Evolutionary conservation across 2,329 filamentous ascomycete species (phyloP).

Genomic region (Penicillium frequentans): DNA sequence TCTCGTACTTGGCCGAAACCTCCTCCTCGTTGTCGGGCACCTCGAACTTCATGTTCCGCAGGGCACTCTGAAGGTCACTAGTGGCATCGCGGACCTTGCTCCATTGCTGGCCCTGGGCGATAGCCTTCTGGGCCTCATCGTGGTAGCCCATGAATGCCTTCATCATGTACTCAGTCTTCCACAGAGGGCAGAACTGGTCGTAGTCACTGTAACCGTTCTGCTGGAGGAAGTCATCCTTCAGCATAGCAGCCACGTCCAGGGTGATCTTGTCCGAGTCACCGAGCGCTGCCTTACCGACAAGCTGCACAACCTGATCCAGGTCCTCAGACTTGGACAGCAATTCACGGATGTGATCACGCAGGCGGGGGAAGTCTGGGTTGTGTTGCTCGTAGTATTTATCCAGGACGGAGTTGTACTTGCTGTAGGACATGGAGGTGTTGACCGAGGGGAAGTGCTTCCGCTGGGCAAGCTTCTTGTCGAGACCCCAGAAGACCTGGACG

Average conservation of each 20-base stretch:
- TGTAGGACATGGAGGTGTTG: slow-evolving; percentile 93
- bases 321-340: slow-evolving; percentile 94
- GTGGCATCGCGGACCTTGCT: slow-evolving; percentile 89
- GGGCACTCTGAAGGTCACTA: slow-evolving; percentile 75
- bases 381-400: slow-evolving; percentile 95
- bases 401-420: slow-evolving; percentile 86
- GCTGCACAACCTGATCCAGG: slow-evolving; percentile 95
- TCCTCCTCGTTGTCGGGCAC: slow-evolving; percentile 78
- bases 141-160: slow-evolving; percentile 98
- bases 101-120: slow-evolving; percentile 90
- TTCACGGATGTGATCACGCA: slow-evolving; percentile 91
- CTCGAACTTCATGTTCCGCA: slow-evolving; percentile 97
- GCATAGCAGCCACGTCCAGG: slow-evolving; percentile 80
- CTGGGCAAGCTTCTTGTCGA: slow-evolving; percentile 99
- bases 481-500: slow-evolving; percentile 99
- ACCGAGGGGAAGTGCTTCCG: slow-evolving; percentile 99
- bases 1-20: slow-evolving; percentile 91
- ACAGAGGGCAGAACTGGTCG: slow-evolving; percentile 97
- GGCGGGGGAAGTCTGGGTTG: slow-evolving; percentile 87
- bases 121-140: slow-evolving; percentile 94
- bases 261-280: slow-evolving; percentile 99
- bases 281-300: slow-evolving; percentile 94
- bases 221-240: slow-evolving; percentile 99
- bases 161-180: slow-evolving; percentile 99
- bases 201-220: slow-evolving; percentile 99